Base-by-base conservation (phyloP, 371 early-diverging fungal species). In the Mucor sp. region DNA sequence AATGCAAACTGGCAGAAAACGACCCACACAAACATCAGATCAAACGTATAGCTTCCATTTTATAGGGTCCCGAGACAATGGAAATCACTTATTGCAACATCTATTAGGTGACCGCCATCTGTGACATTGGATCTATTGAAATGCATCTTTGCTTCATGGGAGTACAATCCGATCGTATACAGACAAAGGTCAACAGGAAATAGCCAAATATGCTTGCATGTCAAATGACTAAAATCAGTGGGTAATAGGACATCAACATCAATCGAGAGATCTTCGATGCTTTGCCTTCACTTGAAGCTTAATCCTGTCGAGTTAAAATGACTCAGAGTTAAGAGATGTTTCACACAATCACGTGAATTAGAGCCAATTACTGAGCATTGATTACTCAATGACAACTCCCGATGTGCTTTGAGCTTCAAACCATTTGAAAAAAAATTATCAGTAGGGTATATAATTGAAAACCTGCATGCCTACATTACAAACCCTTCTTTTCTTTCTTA, bases 341-440 rank as follows among this genome's bases (percentile, higher is more conserved):
- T 72, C 77, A 62, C 72, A 69, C 72, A 70, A 66, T 71, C 75
- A 76, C 67, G 69, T 74, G 68, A 35, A 15, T 41, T 17, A 27
- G 8, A 48, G 32, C 58, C 55, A 27, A 57, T 67, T 41, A 71
- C 19, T 53, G 57, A 59, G 21, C 60, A 47, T 47, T 47, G 65
- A 63, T 48, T 61, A 63, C 41, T 66, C 65, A 65, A 39, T 64
- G 55, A 53, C 65, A 68, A 55, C 35, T 37, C 15, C 41, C 43
- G 39, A 43, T 25, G 23, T 27, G n/a, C 21, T 56, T 44, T 11
- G 58, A 41, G 44, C 21, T 61, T 41, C 47, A 47, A 47, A 47
- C 47, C 21, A 21, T 47, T 47, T 47, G 21, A 47, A 44, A 41
- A 33, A 58, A 58, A 58, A 58, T 47, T 47, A 47, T 47, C 47